Conservation (phyloP, 768 basidiomycete species). For the Vishniacozyma victoriae region DNA sequence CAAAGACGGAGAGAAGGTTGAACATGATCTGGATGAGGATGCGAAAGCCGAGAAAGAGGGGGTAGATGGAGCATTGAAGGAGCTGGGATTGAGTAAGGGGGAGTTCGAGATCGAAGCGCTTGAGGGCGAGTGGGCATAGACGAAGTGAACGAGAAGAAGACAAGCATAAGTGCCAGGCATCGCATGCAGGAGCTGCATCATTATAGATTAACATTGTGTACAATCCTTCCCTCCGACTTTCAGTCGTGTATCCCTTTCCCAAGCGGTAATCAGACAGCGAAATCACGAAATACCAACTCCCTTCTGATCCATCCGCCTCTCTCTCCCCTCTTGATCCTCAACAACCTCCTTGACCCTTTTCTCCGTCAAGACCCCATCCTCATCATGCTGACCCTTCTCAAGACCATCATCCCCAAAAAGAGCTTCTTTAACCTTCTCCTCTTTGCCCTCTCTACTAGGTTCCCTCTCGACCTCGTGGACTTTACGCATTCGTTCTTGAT, state of each 20-base stretch:
- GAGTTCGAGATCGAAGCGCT: conserved; percentile 36
- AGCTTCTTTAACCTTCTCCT: conserved; percentile 1
- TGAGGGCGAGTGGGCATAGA: conserved; percentile 37
- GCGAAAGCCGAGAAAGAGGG: conserved; percentile 22
- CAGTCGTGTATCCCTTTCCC: background rate
- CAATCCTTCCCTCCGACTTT: background rate
- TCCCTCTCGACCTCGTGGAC: conserved; percentile 10
- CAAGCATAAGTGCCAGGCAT: background rate
- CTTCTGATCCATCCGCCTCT: background rate
- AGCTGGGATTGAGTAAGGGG: conserved; percentile 34
- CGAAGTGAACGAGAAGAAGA: too few relatives aligned
- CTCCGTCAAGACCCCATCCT: background rate
- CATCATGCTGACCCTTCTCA: background rate
- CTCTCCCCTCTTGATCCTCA: background rate
- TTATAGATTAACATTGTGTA: background rate
- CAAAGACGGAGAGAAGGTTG: conserved; percentile 32
- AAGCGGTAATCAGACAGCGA: background rate
- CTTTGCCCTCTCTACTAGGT: too few relatives aligned
- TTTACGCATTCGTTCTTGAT: conserved; percentile 13
- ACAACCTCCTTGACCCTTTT: background rate
- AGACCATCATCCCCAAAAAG: conserved; percentile 1
- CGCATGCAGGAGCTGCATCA: background rate
- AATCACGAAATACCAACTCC: background rate
- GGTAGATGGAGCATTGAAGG: conserved; percentile 34
- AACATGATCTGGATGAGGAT: conserved; percentile 28